Percentiles rank a stretch among this genome's conserved stretches.
phyloP scores from a whole-genome alignment of 192 early-diverging fungal species.

The Ramicandelaber brevisporus region DNA sequence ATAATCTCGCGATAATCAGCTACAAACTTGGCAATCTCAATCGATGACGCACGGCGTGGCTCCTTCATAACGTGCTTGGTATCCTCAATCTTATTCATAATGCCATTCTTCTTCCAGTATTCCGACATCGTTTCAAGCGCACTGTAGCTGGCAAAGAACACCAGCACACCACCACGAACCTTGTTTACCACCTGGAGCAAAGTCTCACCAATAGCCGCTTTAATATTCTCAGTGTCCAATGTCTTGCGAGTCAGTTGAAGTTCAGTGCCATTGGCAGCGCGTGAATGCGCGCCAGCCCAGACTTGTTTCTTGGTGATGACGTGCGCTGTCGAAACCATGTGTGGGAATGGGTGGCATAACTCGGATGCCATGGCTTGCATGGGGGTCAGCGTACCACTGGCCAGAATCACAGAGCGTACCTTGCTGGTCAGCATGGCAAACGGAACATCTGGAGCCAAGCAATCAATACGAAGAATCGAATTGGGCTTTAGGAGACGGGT shows the following conservation, averaged over 20 bases:
- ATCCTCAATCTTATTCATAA: constrained; percentile 4
- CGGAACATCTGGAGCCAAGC: no score
- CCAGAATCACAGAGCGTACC: constrained; percentile 26
- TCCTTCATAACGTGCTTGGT: constrained; percentile 14
- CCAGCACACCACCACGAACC: no score
- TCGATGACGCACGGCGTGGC: constrained; percentile 9
- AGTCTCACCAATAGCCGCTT: no score
- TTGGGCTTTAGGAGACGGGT: no score
- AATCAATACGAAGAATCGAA: no score
- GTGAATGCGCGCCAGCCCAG: constrained; percentile 23
- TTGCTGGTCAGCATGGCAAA: constrained; percentile 10
- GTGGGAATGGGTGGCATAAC: constrained; percentile 20
- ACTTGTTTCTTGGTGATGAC: constrained; percentile 34
- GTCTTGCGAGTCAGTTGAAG: no score
- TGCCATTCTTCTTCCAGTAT: constrained; percentile 13
- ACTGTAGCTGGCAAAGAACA: no score
- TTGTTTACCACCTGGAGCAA: no score
- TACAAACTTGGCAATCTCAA: constrained; percentile 13
- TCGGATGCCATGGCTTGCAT: constrained; percentile 26
- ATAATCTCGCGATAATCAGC: constrained; percentile 8
- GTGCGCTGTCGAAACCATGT: constrained; percentile 29
- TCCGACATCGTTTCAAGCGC: constrained; percentile 12
- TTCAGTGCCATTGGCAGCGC: constrained; percentile 13
- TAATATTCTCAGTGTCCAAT: no score
- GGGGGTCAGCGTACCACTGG: constrained; percentile 41